A percentile compares a stretch with the other conserved stretches of the same genome.
phyloP scores from a whole-genome alignment of 805 yeast species.

The Candida nonsorbophila region DNA sequence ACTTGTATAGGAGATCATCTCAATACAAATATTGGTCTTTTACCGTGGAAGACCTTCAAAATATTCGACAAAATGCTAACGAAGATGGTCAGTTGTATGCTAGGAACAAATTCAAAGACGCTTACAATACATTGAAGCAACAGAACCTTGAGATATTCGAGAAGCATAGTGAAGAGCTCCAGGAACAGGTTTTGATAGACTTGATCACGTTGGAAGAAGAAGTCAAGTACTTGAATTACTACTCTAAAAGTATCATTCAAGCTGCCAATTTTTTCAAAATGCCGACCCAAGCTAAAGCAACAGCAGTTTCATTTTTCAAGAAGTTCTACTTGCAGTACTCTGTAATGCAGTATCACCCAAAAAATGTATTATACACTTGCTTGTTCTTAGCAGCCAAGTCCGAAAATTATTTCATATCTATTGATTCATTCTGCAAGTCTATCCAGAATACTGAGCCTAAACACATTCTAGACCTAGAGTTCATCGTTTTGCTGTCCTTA shows the following conservation, averaged over 20 bases:
- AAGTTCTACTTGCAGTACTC: constrained; percentile 76
- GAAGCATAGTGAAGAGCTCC: constrained; percentile 21
- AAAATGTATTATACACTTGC: constrained; percentile 63
- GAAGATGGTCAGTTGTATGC: constrained; percentile 45
- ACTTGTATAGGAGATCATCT: constrained; percentile 78
- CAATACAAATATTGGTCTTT: constrained; percentile 88
- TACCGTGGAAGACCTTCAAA: constrained; percentile 50
- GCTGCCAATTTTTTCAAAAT: constrained; percentile 69
- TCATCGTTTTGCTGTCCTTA: constrained; percentile 64
- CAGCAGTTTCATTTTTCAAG: constrained; percentile 78
- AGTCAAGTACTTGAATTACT: constrained; percentile 57
- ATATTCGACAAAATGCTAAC: constrained; percentile 47
- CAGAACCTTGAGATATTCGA: constrained; percentile 26
- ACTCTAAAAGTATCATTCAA: constrained; percentile 65
- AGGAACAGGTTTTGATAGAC: constrained; percentile 27
- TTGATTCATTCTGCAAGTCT: constrained; percentile 69
- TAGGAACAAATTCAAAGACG: constrained; percentile 20
- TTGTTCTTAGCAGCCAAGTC: constrained; percentile 88
- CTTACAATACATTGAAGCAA: constrained; percentile 10
- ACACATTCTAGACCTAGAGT: constrained; percentile 75
- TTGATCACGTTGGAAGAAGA: constrained; percentile 68
- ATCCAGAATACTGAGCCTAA: constrained; percentile 62
- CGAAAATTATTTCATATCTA: constrained; percentile 85
- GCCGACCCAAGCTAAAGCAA: constrained; percentile 85
- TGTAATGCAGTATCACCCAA: constrained; percentile 86